phyloP scores from a whole-genome alignment of 768 basidiomycete genomes.

The Dacryopinax primogenitus region DNA sequence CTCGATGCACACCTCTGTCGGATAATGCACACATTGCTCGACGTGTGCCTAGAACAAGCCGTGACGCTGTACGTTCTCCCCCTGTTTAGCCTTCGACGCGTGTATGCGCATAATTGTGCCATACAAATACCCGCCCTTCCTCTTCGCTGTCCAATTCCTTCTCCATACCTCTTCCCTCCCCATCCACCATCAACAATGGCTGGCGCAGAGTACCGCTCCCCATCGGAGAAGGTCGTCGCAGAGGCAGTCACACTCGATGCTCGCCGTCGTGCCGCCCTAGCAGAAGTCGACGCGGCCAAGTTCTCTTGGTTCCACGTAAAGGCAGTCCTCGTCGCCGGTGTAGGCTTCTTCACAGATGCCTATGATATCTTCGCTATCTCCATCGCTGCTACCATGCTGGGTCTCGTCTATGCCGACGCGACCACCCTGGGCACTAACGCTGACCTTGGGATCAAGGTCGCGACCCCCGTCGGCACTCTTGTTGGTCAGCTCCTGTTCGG shows the following conservation, averaged over 20 bases:
- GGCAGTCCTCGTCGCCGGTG: constrained; percentile 31
- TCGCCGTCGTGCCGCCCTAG: constrained; percentile 14
- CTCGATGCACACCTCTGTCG: too few species aligned
- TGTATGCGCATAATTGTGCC: too few species aligned
- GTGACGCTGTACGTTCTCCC: too few species aligned
- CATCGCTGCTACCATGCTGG: constrained; percentile 31
- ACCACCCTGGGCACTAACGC: constrained; percentile 34
- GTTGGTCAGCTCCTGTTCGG: constrained; percentile 28
- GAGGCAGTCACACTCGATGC: not conserved
- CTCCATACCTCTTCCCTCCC: not conserved
- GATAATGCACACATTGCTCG: too few species aligned
- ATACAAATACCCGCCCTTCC: too few species aligned
- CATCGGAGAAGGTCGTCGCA: not conserved
- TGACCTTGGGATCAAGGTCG: constrained; percentile 29
- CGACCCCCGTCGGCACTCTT: constrained; percentile 28
- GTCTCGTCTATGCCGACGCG: constrained; percentile 14
- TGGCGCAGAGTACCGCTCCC: not conserved
- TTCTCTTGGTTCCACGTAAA: constrained; percentile 36
- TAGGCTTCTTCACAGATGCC: constrained; percentile 18
- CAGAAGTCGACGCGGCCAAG: constrained; percentile 16
- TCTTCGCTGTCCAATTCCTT: too few species aligned
- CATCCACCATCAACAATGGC: not conserved
- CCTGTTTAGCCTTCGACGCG: too few species aligned
- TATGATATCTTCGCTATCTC: constrained; percentile 33
- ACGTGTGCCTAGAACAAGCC: too few species aligned